phyloP scores from a whole-genome alignment of 2,329 filamentous ascomycete genomes.

The Coleophoma crateriformis region DNA sequence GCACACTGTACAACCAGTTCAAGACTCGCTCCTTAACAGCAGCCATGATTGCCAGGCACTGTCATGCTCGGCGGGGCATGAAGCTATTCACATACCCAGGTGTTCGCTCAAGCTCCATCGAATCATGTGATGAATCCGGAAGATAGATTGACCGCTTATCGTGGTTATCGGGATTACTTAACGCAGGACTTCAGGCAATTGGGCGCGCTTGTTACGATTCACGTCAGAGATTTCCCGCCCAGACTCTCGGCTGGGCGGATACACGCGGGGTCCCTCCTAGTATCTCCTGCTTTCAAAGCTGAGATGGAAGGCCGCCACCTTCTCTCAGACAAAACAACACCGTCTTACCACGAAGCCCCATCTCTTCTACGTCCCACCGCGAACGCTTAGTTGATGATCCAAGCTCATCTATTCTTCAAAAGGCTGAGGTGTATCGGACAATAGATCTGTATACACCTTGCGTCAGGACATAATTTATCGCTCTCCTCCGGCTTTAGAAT shows the following conservation, averaged over 20 bases:
- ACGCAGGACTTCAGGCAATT: too few species aligned
- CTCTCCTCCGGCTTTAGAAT: constrained; percentile 21
- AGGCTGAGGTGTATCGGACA: constrained; percentile 59
- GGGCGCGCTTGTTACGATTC: too few species aligned
- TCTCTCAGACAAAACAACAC: not conserved
- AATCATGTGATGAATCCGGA: constrained; percentile 9
- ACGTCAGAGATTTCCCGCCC: too few species aligned
- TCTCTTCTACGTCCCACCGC: not conserved
- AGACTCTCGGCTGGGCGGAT: not conserved
- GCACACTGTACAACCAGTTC: constrained; percentile 90
- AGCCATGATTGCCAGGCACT: constrained; percentile 26
- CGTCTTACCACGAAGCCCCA: constrained; percentile 1
- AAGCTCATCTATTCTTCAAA: constrained; percentile 24
- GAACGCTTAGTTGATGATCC: constrained; percentile 13
- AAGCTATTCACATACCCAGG: constrained; percentile 13
- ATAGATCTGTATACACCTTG: constrained; percentile 57
- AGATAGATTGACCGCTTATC: not conserved
- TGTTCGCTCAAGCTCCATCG: constrained; percentile 5
- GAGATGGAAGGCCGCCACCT: not conserved
- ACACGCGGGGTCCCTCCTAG: not conserved
- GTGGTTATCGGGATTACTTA: not conserved
- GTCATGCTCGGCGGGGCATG: constrained; percentile 10
- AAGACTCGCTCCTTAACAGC: constrained; percentile 84
- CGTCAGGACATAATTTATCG: constrained; percentile 42
- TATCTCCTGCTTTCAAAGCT: not conserved